Percentiles rank a stretch among this genome's conserved stretches.
These are phyloP conservation scores for Thymus mandschuricus DNA, from an alignment of 257 asterid species.

Conservation along the genomic window DNA sequence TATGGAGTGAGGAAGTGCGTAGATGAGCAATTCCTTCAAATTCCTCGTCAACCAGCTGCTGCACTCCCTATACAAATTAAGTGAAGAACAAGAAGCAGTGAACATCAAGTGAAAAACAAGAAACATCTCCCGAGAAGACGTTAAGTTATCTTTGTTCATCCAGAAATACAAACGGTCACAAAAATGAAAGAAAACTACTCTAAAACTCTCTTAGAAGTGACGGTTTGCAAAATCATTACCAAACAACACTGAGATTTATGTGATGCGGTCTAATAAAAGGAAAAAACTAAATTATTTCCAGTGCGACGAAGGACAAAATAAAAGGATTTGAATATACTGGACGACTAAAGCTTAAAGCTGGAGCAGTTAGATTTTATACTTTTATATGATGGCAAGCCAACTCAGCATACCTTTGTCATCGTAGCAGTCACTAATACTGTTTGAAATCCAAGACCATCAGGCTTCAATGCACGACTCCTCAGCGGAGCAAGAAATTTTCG, in stretches of 20 bases:
- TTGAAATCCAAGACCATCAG: constrained; percentile 77
- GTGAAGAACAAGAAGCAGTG: neutral
- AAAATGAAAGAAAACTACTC: neutral
- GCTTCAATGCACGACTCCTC: constrained; percentile 74
- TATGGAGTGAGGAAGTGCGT: constrained; percentile 90
- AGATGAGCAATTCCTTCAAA: constrained; percentile 87
- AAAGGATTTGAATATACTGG: neutral
- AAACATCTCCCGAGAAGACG: constrained; percentile 1
- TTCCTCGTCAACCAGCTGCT: constrained; percentile 88
- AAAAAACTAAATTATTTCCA: constrained; percentile 1
- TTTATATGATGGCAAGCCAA: constrained; percentile 3
- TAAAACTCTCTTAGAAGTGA: neutral
- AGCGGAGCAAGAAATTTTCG: constrained; percentile 87
- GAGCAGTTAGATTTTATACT: neutral
- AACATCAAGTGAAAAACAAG: constrained; percentile 19
- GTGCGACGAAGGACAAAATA: constrained; percentile 6
- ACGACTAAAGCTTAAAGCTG: constrained; percentile 7
- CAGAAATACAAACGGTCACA: neutral
- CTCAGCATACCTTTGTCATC: constrained; percentile 78
- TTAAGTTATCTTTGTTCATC: constrained; percentile 3
- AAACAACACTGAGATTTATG: neutral
- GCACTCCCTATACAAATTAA: constrained; percentile 69
- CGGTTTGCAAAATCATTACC: constrained; percentile 17
- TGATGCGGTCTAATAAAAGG: constrained; percentile 20
- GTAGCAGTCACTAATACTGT: constrained; percentile 96